Conservation (phyloP, 306 rosid species). For the Castanea mollissima region DNA sequence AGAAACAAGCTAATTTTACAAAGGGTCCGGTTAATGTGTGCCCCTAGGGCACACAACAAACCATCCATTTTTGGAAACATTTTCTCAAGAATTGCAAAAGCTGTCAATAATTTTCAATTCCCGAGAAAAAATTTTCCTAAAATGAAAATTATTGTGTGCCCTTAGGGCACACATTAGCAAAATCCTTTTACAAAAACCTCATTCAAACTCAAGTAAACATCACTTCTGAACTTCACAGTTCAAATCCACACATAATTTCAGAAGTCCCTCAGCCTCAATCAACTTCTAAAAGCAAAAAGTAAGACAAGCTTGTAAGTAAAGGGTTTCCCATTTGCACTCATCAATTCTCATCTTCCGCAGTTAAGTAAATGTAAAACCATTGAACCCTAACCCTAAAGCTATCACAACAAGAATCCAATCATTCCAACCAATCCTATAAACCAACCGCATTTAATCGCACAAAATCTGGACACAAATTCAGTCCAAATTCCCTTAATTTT, state of each 20-base stretch:
- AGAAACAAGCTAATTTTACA: neutral
- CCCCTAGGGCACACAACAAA: too few species aligned
- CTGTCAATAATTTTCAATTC: too few species aligned
- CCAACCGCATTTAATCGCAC: neutral
- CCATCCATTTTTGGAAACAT: too few species aligned
- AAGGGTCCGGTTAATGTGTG: too few species aligned
- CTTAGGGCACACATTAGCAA: too few species aligned
- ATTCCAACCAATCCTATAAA: neutral
- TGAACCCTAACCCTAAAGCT: neutral
- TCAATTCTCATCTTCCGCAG: neutral
- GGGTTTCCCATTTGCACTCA: neutral
- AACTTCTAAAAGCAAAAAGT: neutral
- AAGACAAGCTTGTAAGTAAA: neutral
- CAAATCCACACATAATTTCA: neutral
- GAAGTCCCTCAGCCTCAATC: neutral
- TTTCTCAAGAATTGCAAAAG: too few species aligned
- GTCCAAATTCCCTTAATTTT: neutral
- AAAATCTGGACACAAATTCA: neutral
- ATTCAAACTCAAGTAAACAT: neutral
- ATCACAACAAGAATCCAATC: neutral
- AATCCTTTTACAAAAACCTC: neutral
- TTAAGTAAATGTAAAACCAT: neutral
- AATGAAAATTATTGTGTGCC: too few species aligned
- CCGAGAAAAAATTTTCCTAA: too few species aligned
- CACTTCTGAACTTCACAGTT: neutral